Evolutionary conservation across 139 green algal species (phyloP), one percentile per base, ranked within the genome.

Genomic region (Asterochloris sp.): DNA sequence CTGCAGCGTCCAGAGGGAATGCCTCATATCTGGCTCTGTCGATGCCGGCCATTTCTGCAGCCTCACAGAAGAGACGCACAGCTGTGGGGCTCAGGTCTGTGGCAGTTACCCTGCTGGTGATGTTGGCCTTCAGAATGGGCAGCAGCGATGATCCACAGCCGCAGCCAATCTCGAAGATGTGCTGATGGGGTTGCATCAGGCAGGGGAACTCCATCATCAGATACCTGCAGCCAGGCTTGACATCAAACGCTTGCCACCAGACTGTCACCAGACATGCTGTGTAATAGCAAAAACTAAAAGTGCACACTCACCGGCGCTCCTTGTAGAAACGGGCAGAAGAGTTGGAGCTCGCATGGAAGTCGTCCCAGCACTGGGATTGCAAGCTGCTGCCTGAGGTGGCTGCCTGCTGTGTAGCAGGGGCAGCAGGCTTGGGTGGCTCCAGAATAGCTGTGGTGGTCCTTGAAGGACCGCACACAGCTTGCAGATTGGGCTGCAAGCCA

Each of bases 151-250:
- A 91, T 66, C 91, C 91, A 83, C 89, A 94, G 73, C 92, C 93
- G 63, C 89, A 93, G 15, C 93, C 93, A 10, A 95, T 87, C 88
- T 96, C 92, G 11, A 90, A 64, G 63, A 96, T 81, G 69, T 93
- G 88, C 76, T 81, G 62, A 10, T 84, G 80, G 0, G 77, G 83
- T n/a, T 83, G 23, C 1, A 81, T 78, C 66, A 95, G 86, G 12
- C 47, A 68, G 11, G 92, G 89, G 73, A 95, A 96, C 86, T 92
- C 91, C 54, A 94, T 80, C 76, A 93, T 83, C 71, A 96, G 82
- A 85, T 96, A 96, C 23, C 91, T 87, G 66, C 85, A 83, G 83
- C 91, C 89, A 71, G 17, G 38, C 38, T n/a, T n/a, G n/a, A n/a
- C 38, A 54, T 54, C 38, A 54, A 6, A 28, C 24, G 28, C 14